These are phyloP conservation scores for Citrus unshiu DNA, from an alignment of 345 rosid species.

Conservation along the genomic window DNA sequence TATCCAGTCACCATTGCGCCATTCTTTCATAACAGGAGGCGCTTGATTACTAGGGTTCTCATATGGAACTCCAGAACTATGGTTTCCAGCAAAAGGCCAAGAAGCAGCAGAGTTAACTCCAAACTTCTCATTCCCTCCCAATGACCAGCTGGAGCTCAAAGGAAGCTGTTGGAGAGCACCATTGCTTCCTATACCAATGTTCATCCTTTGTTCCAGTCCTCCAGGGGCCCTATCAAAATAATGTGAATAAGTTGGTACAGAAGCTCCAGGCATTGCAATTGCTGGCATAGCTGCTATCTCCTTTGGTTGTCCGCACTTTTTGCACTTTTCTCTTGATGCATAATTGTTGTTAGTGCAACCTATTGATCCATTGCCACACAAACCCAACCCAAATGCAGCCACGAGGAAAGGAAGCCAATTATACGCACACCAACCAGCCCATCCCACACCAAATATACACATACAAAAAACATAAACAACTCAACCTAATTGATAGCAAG, in stretches of 20 bases:
- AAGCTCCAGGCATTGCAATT: slow-evolving; percentile 69
- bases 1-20: slow-evolving; percentile 88
- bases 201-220: slow-evolving; percentile 41
- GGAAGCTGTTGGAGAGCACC: slow-evolving; percentile 36
- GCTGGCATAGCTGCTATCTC: slow-evolving; percentile 83
- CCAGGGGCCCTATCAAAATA: slow-evolving; percentile 52
- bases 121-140: slow-evolving; percentile 27
- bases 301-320: slow-evolving; percentile 86
- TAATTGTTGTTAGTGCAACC: slow-evolving; percentile 99
- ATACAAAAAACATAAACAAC: slow-evolving; percentile 55
- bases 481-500: slow-evolving; percentile 55
- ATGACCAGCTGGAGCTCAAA: slow-evolving; percentile 36
- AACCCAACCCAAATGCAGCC: slow-evolving; percentile 65
- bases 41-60: slow-evolving; percentile 40
- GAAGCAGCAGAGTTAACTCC: slow-evolving; percentile 35
- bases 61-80: slow-evolving; percentile 32
- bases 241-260: slow-evolving; percentile 59
- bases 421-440: slow-evolving; percentile 80
- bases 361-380: slow-evolving; percentile 67
- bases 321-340: slow-evolving; percentile 95
- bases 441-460: slow-evolving; percentile 42
- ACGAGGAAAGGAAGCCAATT: slow-evolving; percentile 52
- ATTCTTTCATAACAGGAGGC: slow-evolving; percentile 50
- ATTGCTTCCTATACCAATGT: slow-evolving; percentile 31
- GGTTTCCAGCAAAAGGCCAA: slow-evolving; percentile 41